These are phyloP conservation scores for Termitomyces sp. DNA, from an alignment of 1,284 basidiomycete species.

Conservation along the genomic window DNA sequence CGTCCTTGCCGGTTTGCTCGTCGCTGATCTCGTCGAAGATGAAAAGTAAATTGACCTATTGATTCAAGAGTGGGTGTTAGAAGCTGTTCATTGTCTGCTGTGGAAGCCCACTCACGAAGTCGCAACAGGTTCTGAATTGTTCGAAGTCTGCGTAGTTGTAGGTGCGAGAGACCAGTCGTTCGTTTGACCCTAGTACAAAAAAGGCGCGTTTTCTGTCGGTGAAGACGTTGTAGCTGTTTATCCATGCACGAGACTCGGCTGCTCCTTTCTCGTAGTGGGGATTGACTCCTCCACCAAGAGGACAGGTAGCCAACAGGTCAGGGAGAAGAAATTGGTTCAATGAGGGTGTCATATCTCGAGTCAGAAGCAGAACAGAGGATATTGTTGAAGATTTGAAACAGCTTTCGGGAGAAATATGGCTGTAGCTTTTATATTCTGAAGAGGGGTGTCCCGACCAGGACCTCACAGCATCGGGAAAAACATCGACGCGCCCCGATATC, in stretches of 20 bases:
- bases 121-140: constrained; percentile 55
- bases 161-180: constrained; percentile 56
- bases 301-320: constrained; percentile 47
- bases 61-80: background rate
- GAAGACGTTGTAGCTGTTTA: constrained; percentile 55
- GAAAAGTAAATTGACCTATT: constrained; percentile 56
- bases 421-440: constrained; percentile 23
- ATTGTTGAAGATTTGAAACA: constrained; percentile 1
- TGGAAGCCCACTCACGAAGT: constrained; percentile 39
- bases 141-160: constrained; percentile 58
- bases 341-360: constrained; percentile 26
- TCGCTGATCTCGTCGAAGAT: constrained; percentile 69
- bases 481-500: constrained; percentile 15
- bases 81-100: background rate
- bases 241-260: constrained; percentile 56
- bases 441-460: constrained; percentile 12
- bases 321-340: constrained; percentile 46
- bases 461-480: constrained; percentile 14
- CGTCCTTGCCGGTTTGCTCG: constrained; percentile 55
- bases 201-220: constrained; percentile 55
- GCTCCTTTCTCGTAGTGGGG: constrained; percentile 51
- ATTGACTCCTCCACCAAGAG: constrained; percentile 42
- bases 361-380: constrained; percentile 4
- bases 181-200: constrained; percentile 56
- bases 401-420: background rate